These are phyloP conservation scores for Calycina herbarum DNA, from an alignment of 2,329 filamentous ascomycete species.

Conservation along the genomic window DNA sequence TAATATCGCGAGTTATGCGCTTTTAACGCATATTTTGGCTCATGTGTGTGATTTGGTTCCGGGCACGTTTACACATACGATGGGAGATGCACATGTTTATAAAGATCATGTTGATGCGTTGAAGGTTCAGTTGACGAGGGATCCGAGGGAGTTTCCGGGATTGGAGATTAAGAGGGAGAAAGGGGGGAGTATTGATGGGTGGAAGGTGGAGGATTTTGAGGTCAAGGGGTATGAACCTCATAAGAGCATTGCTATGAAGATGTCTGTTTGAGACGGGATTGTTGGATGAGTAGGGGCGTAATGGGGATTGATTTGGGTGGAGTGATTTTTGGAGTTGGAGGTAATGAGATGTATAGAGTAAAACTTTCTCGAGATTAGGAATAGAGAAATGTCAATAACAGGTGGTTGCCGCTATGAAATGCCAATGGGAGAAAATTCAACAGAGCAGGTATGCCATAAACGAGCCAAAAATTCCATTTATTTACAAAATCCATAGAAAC, in stretches of 20 bases:
- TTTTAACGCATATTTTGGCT: slow-evolving; percentile 93
- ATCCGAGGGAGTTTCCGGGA: slow-evolving; percentile 78
- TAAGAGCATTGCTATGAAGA: slow-evolving; percentile 95
- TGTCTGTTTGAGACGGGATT: slow-evolving; percentile 70
- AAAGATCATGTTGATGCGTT: slow-evolving; percentile 88
- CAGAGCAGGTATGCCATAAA: too few relatives aligned
- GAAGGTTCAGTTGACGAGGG: slow-evolving; percentile 73
- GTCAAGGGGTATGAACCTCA: slow-evolving; percentile 88
- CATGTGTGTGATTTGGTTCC: slow-evolving; percentile 82
- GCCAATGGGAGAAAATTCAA: too few relatives aligned
- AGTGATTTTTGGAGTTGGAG: too few relatives aligned
- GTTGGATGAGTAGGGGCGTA: not conserved
- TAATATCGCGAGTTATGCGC: slow-evolving; percentile 93
- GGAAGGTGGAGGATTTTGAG: slow-evolving; percentile 84
- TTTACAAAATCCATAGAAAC: too few relatives aligned
- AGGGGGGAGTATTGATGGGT: slow-evolving; percentile 81
- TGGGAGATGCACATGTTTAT: slow-evolving; percentile 99
- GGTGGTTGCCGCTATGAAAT: too few relatives aligned
- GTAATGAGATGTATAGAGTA: too few relatives aligned
- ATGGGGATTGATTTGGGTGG: not conserved
- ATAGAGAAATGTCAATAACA: too few relatives aligned
- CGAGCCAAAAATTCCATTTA: too few relatives aligned
- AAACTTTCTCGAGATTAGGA: too few relatives aligned
- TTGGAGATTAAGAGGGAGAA: slow-evolving; percentile 69
- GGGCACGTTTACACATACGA: slow-evolving; percentile 86